Conservation (phyloP, 2,329 filamentous ascomycete genomes). For the Aspergillus sergii region DNA sequence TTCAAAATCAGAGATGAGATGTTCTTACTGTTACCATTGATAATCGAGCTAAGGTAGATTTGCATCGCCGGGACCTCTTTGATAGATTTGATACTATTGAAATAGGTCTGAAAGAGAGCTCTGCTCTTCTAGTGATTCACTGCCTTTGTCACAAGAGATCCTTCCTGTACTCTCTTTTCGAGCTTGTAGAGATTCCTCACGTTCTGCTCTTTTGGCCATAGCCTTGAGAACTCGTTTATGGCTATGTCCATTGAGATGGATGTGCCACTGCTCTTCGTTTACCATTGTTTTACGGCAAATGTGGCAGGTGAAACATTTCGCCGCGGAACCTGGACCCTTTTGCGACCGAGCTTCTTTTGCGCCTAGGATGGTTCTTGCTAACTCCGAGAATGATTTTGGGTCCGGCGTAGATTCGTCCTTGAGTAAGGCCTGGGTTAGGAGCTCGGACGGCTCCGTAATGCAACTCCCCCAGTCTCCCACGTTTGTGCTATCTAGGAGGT, state of each 20-base stretch:
- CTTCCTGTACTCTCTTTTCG: conserved; percentile 16
- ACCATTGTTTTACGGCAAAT: conserved; percentile 64
- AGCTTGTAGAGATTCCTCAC: conserved; percentile 36
- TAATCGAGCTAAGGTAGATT: background rate
- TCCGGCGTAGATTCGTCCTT: conserved; percentile 56
- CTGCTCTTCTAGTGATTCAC: conserved; percentile 8
- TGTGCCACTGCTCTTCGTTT: conserved; percentile 59
- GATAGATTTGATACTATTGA: background rate
- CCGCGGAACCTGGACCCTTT: conserved; percentile 49
- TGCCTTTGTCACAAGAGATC: conserved; percentile 4
- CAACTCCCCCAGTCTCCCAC: conserved; percentile 60
- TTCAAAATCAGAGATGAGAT: background rate
- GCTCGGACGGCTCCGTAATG: conserved; percentile 68
- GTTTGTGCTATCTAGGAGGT: conserved; percentile 79
- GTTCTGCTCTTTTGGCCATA: conserved; percentile 31
- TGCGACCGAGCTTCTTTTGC: conserved; percentile 57
- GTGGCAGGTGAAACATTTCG: conserved; percentile 64
- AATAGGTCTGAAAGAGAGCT: conserved; percentile 1
- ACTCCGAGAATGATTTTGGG: conserved; percentile 59
- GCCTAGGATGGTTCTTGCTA: conserved; percentile 60
- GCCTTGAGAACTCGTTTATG: conserved; percentile 62
- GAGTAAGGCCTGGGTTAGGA: conserved; percentile 67
- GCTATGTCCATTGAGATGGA: conserved; percentile 57
- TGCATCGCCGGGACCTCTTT: background rate
- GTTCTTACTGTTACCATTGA: background rate